These are phyloP conservation scores for Aquilaria yunnanensis DNA, from an alignment of 345 rosid species.

Conservation along the genomic window DNA sequence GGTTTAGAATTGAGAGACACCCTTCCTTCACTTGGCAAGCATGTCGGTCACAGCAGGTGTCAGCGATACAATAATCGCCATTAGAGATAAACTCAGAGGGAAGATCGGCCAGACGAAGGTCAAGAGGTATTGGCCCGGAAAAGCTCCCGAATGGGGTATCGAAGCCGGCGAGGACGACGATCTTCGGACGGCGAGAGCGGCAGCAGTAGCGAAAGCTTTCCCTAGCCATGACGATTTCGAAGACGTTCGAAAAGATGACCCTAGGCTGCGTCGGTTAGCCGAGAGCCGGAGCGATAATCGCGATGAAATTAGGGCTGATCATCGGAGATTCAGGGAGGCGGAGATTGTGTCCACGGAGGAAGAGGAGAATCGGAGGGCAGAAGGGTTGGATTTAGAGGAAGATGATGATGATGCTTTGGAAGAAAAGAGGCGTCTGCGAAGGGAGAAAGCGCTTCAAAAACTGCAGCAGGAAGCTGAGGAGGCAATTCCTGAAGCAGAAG, in stretches of 20 bases:
- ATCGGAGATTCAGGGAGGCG: slow-evolving; percentile 52
- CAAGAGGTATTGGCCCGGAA: slow-evolving; percentile 74
- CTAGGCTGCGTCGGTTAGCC: slow-evolving; percentile 65
- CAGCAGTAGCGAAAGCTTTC: slow-evolving; percentile 49
- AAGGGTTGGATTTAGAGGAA: slow-evolving; percentile 43
- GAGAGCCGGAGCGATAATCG: slow-evolving; percentile 51
- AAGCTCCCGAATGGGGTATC: slow-evolving; percentile 74
- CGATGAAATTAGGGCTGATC: slow-evolving; percentile 70
- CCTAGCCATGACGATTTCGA: slow-evolving; percentile 34
- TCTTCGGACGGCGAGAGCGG: slow-evolving; percentile 42
- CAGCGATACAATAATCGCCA: slow-evolving; percentile 48
- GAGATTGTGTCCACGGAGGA: slow-evolving; percentile 59
- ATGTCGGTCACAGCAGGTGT: slow-evolving; percentile 85
- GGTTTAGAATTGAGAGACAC: no score
- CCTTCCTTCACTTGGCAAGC: neutral
- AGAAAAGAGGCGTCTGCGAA: slow-evolving; percentile 45
- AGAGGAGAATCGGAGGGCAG: slow-evolving; percentile 43
- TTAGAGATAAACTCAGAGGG: slow-evolving; percentile 65
- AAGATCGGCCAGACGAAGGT: slow-evolving; percentile 66
- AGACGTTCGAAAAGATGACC: slow-evolving; percentile 43
- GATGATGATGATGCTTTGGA: slow-evolving; percentile 61
- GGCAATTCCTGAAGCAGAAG: slow-evolving; percentile 48
- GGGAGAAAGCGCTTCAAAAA: slow-evolving; percentile 46
- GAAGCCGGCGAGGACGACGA: slow-evolving; percentile 60
- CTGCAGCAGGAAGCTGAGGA: slow-evolving; percentile 40